Percentiles rank a stretch among this genome's conserved stretches.
Evolutionary conservation across 2,329 filamentous ascomycete species (phyloP).

Genomic region (Blastomyces percursus): DNA sequence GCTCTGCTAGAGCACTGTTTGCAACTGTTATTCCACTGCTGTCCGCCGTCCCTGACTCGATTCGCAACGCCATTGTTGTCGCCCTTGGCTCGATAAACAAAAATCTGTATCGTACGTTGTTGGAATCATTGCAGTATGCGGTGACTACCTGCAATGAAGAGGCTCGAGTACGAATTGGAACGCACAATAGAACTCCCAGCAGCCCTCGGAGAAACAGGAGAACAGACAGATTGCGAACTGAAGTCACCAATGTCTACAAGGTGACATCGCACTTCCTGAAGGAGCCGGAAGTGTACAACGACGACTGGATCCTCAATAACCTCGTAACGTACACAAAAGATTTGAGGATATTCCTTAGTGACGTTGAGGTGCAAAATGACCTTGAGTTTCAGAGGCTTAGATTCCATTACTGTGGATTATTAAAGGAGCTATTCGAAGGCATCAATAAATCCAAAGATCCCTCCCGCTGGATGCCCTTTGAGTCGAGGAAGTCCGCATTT

Average conservation of each 20-base stretch:
- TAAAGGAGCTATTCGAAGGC: conserved; percentile 86
- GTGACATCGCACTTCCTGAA: conserved; percentile 83
- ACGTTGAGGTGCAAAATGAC: conserved; percentile 86
- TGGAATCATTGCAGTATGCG: conserved; percentile 81
- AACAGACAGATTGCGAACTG: conserved; percentile 78
- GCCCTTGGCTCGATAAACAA: conserved; percentile 92
- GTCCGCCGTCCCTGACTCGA: conserved; percentile 64
- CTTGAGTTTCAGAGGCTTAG: conserved; percentile 88
- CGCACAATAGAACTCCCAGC: conserved; percentile 73
- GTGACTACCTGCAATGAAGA: conserved; percentile 81
- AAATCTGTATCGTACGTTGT: conserved; percentile 78
- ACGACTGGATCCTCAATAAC: conserved; percentile 84
- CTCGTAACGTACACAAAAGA: conserved; percentile 85
- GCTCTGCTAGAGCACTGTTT: conserved; percentile 80
- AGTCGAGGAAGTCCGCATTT: conserved; percentile 89
- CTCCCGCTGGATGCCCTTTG: conserved; percentile 92
- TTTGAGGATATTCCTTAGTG: conserved; percentile 85
- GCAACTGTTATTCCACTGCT: conserved; percentile 82
- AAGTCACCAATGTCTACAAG: conserved; percentile 94
- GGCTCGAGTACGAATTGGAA: conserved; percentile 62
- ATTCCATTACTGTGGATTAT: conserved; percentile 84
- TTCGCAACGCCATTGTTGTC: conserved; percentile 80
- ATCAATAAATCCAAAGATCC: conserved; percentile 78
- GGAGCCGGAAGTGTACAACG: conserved; percentile 63
- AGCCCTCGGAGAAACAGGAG: conserved; percentile 69